Base-by-base conservation (phyloP, 495 filamentous ascomycete species). In the Astrothelium subdiscretum region DNA sequence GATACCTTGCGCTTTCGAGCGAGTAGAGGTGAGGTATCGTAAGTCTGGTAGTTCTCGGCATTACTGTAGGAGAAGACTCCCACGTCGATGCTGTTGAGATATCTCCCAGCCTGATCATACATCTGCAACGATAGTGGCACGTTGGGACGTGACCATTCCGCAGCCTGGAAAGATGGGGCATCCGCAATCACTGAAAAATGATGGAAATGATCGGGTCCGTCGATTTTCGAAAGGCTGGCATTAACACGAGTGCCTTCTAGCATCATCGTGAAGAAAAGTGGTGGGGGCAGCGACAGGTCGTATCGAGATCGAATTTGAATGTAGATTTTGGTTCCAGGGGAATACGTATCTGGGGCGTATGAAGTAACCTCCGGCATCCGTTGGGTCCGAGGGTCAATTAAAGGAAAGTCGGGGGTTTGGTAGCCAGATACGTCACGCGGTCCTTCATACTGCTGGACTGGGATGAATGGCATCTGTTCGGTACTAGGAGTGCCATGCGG, bases 21-120 rank as follows among this genome's bases (percentile, higher is more conserved):
- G 12, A 74, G 69, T 63, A 61, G 65, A 70, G 62, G 69, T 31
- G 58, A 68, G 59, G 66, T 70, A 67, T 66, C 64, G 38, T 62
- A 68, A 54, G 65, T 48, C 38, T 66, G 66, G 60, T 70, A 68
- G 10, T 66, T 58, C 15, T 65, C 61, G 32, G 70, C 68, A 43
- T 83, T 80, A 62, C 81, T 78, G 63, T 95, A 98, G 2, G 83
- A 85, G 71, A 95, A 97, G 18, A 79, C 77, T 65, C 90, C 92
- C 32, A 90, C 83, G 61, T 90, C 85, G 15, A 86, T 75, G 12
- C n/a, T n/a, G n/a, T 82, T 80, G 8, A 81, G 79, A 22, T 87
- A 69, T 61, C 80, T 76, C 61, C 87, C 87, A 52, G 80, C 78
- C 27, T 84, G 79, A 48, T 80, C 81, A 62, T 92, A 87, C 68